Conservation (phyloP, 164 flowering plant species). For the Dillenia turbinata region DNA sequence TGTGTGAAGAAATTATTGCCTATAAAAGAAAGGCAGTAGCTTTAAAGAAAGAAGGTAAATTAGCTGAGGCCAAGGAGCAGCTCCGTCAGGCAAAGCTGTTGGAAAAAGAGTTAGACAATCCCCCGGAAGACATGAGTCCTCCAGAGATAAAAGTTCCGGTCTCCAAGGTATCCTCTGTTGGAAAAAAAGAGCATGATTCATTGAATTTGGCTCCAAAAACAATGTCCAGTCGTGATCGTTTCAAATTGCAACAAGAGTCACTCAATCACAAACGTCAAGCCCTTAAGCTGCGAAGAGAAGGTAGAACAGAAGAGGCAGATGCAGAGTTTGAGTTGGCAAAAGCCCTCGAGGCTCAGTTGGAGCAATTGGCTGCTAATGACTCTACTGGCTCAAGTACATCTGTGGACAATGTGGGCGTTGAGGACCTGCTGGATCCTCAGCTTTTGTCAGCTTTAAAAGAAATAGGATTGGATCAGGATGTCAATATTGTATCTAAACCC, state of each 20-base stretch:
- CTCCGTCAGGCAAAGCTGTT: slow-evolving; percentile 59
- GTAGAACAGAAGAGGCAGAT: slow-evolving; percentile 76
- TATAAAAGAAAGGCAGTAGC: slow-evolving; percentile 64
- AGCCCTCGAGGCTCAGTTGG: slow-evolving; percentile 72
- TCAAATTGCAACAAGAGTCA: slow-evolving; percentile 87
- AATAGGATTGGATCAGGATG: slow-evolving; percentile 50
- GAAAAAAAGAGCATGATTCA: slow-evolving; percentile 23
- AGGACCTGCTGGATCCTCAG: slow-evolving; percentile 90
- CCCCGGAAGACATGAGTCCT: slow-evolving; percentile 13
- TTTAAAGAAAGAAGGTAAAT: slow-evolving; percentile 76
- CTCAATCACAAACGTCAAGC: slow-evolving; percentile 87
- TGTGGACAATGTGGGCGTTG: slow-evolving; percentile 48
- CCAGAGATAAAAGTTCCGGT: slow-evolving; percentile 16
- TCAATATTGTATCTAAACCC: slow-evolving; percentile 14
- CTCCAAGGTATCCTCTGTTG: slow-evolving; percentile 21
- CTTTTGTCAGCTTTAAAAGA: slow-evolving; percentile 79
- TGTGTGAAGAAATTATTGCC: slow-evolving; percentile 46
- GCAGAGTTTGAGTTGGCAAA: slow-evolving; percentile 81
- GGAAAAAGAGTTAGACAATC: slow-evolving; percentile 44
- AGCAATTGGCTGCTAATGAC: slow-evolving; percentile 36
- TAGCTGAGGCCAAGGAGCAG: slow-evolving; percentile 76
- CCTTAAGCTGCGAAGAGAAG: slow-evolving; percentile 81
- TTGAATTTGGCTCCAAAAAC: slow-evolving; percentile 37
- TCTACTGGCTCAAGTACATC: slow-evolving; percentile 13
- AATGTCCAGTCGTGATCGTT: slow-evolving; percentile 70